Base-by-base conservation (phyloP, 768 basidiomycete species). In the Glaciozyma antarctica region DNA sequence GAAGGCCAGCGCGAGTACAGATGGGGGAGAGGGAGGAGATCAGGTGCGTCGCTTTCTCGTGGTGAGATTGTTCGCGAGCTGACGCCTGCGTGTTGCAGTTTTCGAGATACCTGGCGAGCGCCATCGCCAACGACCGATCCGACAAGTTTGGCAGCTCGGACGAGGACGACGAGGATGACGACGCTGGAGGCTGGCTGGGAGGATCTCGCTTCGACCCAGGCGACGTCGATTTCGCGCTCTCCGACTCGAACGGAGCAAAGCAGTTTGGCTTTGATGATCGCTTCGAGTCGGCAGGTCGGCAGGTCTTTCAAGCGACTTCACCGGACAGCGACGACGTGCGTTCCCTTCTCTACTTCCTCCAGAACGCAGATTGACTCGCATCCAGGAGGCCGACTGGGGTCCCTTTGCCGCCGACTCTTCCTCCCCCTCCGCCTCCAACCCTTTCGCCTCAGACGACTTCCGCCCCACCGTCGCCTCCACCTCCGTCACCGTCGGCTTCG, bases 61-160 rank as follows among this genome's bases (percentile, higher is more conserved):
- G 13, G 13, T 15, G 28, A 60, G 12, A 6, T 19, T 58, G 32
- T 43, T 55, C 57, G 43, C n/a, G 44, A 10, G 52, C 9, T 43
- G 24, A n/a, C 24, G 13, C 34, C 63, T 28, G 60, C 62, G 49
- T 32, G 38, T 17, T 30, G 53, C 65, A 91, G 88, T 91, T 92
- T 76, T 86, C 87, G 22, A 81, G 84, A 38, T 91, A 90, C 73
- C 80, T 89, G 38, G 83, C 84, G 8, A 83, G 86, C 66, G 87
- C 89, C 72, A 85, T 89, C 70, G 64, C 73, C 3, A 66, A 51
- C 58, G 70, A 71, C 73, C 82, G 65, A 75, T 79, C 81, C 30
- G 85, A 78, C 63, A 75, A 77, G 32, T 81, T 70, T 28, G 28
- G 53, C 8, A 28, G 41, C 53, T 8, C 47, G 30, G 38, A 41